Base-by-base conservation (phyloP, 805 yeast genomes). In the Wickerhamiella kurtzmanii region DNA sequence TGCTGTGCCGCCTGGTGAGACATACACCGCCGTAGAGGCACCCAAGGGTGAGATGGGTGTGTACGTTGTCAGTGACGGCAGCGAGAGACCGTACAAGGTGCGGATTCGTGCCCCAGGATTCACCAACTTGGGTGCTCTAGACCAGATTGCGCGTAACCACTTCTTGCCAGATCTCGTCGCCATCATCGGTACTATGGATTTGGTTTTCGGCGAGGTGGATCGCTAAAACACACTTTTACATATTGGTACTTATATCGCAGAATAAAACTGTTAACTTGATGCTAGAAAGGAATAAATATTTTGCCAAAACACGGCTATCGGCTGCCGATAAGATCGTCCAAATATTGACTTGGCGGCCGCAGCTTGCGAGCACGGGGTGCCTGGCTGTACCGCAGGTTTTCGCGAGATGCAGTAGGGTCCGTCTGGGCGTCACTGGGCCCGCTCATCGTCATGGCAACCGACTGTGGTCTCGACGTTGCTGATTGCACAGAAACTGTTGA, bases 31-130 rank as follows among this genome's bases (percentile, higher is more conserved):
- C 48, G 84, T 85, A 56, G 95, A 85, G 70, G 94, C 95, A 20
- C 95, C 95, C 64, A 85, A 85, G 76, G 95, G 95, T 63, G 95
- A 85, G 68, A 82, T 85, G 92, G 95, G 83, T 50, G 94, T 83
- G 47, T 85, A 80, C 61, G 79, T 85, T 45, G 94, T 85, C 48
- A 77, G 87, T 55, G 95, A 85, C 68, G 95, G 95, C 47, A 67
- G 82, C 49, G 95, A 85, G 70, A 76, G 92, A 66, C 95, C 95
- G 35, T 85, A 85, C 70, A 78, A 87, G 69, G 83, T 94, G 72
- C 84, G 83, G 71, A 84, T 85, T 60, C 80, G 95, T 69, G 87
- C 94, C n/a, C 95, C 95, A 43, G 94, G 95, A 41, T 85, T 85
- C 63, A 87, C 94, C 36, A 94, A 84, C 67, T 72, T 85, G 62